These are phyloP conservation scores for Eucalyptus coolabah DNA, from an alignment of 345 rosid species.

Conservation along the genomic window DNA sequence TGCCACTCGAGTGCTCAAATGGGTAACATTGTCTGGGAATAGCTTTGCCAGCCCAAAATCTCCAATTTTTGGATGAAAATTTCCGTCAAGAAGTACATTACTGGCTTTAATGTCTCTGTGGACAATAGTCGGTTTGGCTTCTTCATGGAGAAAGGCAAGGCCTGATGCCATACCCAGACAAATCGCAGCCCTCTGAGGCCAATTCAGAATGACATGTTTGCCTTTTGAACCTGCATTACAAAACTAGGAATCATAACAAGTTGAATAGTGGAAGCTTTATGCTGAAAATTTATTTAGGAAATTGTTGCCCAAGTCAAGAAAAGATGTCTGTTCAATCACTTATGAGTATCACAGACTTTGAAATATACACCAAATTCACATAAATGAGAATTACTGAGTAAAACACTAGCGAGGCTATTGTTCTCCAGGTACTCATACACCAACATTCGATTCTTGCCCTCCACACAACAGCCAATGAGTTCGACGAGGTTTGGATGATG, in stretches of 20 bases:
- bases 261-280: not conserved
- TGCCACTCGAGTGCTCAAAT: conserved; percentile 68
- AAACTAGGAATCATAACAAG: not conserved
- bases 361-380: not conserved
- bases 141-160: conserved; percentile 64
- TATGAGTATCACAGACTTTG: not conserved
- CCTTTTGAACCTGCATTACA: conserved; percentile 38
- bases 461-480: conserved; percentile 59
- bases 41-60: conserved; percentile 77
- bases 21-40: conserved; percentile 69
- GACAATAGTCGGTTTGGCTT: conserved; percentile 46
- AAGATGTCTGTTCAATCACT: not conserved
- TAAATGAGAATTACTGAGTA: conserved; percentile 21
- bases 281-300: not conserved
- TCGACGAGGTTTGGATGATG: conserved; percentile 58
- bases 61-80: conserved; percentile 53
- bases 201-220: conserved; percentile 28
- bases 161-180: conserved; percentile 59
- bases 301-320: not conserved
- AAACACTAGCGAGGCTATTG: conserved; percentile 52
- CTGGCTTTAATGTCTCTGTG: conserved; percentile 83
- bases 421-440: conserved; percentile 64
- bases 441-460: conserved; percentile 31
- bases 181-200: conserved; percentile 50
- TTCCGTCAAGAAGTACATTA: conserved; percentile 54